Evolutionary conservation across 2,329 filamentous ascomycete genomes (phyloP).

Genomic region (Bertia moriformis): DNA sequence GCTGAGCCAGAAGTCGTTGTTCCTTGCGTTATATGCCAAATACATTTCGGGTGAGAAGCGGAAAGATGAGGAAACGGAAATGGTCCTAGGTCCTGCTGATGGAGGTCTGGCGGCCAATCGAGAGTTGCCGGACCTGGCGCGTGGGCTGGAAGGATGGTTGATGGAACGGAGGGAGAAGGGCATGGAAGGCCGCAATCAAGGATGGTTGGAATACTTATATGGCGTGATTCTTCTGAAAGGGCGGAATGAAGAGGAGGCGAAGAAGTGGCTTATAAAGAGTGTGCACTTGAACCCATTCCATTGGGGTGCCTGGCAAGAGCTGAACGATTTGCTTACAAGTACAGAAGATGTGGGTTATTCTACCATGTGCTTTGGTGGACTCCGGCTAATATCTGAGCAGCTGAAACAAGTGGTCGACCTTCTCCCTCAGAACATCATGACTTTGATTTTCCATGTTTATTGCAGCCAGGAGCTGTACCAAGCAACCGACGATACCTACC

Average conservation of each 20-base stretch:
- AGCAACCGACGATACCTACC: conserved; percentile 41
- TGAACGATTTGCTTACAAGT: conserved; percentile 45
- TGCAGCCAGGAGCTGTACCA: conserved; percentile 58
- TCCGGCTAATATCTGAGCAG: conserved; percentile 14
- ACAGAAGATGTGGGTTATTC: conserved; percentile 40
- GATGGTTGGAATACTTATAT: conserved; percentile 59
- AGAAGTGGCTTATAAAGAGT: conserved; percentile 49
- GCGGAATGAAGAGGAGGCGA: conserved; percentile 53
- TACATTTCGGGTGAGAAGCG: conserved; percentile 61
- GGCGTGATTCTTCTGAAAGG: conserved; percentile 53
- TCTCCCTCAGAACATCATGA: conserved; percentile 54
- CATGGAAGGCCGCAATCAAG: conserved; percentile 32
- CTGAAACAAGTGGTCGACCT: conserved; percentile 36
- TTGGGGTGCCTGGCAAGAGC: conserved; percentile 61
- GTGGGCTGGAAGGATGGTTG: conserved; percentile 52
- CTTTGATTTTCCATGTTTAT: conserved; percentile 55
- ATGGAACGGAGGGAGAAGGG: conserved; percentile 26
- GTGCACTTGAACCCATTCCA: conserved; percentile 56
- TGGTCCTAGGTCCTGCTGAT: conserved; percentile 59
- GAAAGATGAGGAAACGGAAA: conserved; percentile 63
- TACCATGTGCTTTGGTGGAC: not conserved
- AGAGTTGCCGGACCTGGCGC: conserved; percentile 43
- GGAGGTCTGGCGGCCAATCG: conserved; percentile 52
- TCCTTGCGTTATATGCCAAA: conserved; percentile 56
- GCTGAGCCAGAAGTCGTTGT: conserved; percentile 55